phyloP scores from a whole-genome alignment of 352 stramenopile species.

The Phytophthora citricola region DNA sequence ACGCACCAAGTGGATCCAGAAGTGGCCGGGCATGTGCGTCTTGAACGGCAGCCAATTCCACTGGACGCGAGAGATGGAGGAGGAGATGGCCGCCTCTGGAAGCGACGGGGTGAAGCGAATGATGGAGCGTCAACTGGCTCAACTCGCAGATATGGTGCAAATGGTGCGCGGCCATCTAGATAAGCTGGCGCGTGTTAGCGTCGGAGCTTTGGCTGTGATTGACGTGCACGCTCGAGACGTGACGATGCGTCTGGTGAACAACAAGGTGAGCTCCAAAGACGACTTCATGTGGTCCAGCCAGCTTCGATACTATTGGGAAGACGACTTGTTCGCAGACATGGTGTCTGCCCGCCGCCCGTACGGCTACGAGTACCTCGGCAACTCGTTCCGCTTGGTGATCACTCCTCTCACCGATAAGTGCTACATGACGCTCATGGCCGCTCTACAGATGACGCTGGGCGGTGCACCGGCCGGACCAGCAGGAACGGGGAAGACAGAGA shows the following conservation, averaged over 20 bases:
- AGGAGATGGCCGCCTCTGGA: constrained; percentile 78
- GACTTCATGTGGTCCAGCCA: constrained; percentile 96
- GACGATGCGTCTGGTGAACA: constrained; percentile 85
- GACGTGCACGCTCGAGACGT: constrained; percentile 96
- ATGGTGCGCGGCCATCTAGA: constrained; percentile 90
- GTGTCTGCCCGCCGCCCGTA: constrained; percentile 92
- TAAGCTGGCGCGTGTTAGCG: constrained; percentile 91
- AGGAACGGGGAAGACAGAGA: constrained; percentile 95
- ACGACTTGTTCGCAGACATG: constrained; percentile 90
- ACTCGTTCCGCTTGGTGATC: constrained; percentile 95
- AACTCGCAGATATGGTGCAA: constrained; percentile 96
- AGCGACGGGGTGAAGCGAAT: constrained; percentile 91
- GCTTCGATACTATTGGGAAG: constrained; percentile 95
- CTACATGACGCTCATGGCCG: constrained; percentile 96
- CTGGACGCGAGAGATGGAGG: constrained; percentile 95
- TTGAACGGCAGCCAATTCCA: constrained; percentile 96
- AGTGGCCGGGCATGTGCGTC: constrained; percentile 94
- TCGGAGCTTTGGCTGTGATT: constrained; percentile 94
- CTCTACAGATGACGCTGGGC: constrained; percentile 95
- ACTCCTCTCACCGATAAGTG: constrained; percentile 96
- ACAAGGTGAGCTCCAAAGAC: constrained; percentile 86
- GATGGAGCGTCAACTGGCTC: constrained; percentile 90
- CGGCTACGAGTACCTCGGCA: constrained; percentile 95
- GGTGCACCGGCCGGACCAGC: constrained; percentile 92
- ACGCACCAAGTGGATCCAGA: constrained; percentile 96